Conservation (phyloP, 768 basidiomycete species). For the Clathrus columnatus region DNA sequence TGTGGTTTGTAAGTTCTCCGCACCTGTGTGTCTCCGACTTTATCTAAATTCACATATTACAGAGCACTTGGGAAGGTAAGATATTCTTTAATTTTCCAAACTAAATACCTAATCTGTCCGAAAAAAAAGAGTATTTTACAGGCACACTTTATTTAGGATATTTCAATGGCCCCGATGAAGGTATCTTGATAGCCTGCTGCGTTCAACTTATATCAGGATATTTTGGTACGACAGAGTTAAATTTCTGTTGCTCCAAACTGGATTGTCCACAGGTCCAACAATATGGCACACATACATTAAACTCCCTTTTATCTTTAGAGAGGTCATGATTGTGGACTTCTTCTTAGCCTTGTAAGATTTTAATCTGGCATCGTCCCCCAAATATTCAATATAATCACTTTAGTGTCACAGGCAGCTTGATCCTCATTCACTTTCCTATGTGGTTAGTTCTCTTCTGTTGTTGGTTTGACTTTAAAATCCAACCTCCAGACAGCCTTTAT, state of each 20-base stretch:
- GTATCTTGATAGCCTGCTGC: slow-evolving; percentile 11
- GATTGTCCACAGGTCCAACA: slow-evolving; percentile 2
- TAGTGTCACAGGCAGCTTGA: not conserved
- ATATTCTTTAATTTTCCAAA: not conserved
- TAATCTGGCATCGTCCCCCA: no score
- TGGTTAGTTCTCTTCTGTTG: slow-evolving; percentile 4
- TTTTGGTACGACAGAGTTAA: slow-evolving; percentile 3
- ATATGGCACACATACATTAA: slow-evolving; percentile 5
- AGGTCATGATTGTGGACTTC: slow-evolving; percentile 2
- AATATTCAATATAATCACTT: no score
- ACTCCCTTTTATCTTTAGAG: not conserved
- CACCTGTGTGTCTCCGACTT: not conserved
- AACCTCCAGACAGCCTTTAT: slow-evolving; percentile 1
- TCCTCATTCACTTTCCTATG: slow-evolving; percentile 10
- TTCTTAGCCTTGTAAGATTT: no score
- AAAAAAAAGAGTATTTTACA: slow-evolving; percentile 12
- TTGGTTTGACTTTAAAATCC: no score
- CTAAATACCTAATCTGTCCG: not conserved
- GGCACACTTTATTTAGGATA: slow-evolving; percentile 13
- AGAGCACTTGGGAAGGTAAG: slow-evolving; percentile 16
- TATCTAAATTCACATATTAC: not conserved
- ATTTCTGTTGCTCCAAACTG: no score
- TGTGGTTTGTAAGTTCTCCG: slow-evolving; percentile 14
- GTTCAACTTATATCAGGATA: slow-evolving; percentile 12
- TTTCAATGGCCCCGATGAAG: slow-evolving; percentile 14